Evolutionary conservation across 208 protist genomes (phyloP), one percentile per base, ranked within the genome.

Genomic region (Trypanosoma mega): DNA sequence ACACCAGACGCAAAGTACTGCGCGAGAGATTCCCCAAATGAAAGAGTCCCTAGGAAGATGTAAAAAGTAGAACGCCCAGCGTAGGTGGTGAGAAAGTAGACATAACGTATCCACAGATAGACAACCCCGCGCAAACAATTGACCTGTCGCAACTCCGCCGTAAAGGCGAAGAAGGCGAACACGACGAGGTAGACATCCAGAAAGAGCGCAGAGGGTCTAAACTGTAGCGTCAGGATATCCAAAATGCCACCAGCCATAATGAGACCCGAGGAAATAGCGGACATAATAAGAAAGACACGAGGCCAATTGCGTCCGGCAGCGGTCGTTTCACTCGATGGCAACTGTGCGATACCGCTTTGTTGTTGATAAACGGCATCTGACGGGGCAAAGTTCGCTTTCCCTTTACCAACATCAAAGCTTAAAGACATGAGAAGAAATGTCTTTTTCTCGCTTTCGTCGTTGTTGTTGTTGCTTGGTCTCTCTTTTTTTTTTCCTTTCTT

Each of bases 81-180:
- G 72, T 90, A 92, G 48, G 72, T 80, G 26, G 78, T 77, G 29
- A 93, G 53, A 51, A 93, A 80, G 67, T 92, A 92, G 27, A 92
- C 66, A 57, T 87, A 90, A 24, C 67, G 72, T 44, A 96, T 61
- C 78, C 83, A 90, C 0, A 47, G 3, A 53, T 88, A 90, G 23
- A 87, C 61, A 51, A 89, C 37, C 6, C 59, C 37, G 39, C 78
- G 76, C 20, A 73, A 59, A 60, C 53, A 74, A 0, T 69, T 48
- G 23, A 91, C 78, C 62, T 89, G 80, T 16, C 86, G 74, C 39
- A 92, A 30, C 69, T 96, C 85, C 1, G 81, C 78, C 0, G 78
- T 76, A 18, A 96, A 43, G 46, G 67, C 76, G 21, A 93, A 66
- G 18, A 96, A 70, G 9, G 63, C 51, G 48, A 96, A 85, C 45